Evolutionary conservation across 257 asterid species (phyloP), one percentile per base, ranked within the genome.

Genomic region (Ligustrum vulgare): DNA sequence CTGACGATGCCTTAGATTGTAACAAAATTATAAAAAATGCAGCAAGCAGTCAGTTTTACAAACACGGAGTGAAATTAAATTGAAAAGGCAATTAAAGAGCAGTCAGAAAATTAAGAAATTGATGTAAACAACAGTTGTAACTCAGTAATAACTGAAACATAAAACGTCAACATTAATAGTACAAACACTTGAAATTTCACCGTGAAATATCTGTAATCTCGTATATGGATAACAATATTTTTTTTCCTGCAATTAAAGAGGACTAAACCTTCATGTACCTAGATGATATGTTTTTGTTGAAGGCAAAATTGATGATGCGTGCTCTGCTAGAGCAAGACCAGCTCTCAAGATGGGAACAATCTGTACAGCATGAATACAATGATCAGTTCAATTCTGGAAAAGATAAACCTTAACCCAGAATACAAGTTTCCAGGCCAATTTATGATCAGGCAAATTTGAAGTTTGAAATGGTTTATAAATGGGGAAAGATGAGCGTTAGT

Each of bases 291-390:
- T 95, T 70, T 84, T 93, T 70, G 89, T 89, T 20, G 97, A 90
- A 1, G 99, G 97, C 78, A 95, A 86, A 84, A 95, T 73, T 75
- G 96, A 88, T 66, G 97, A 76, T 73, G 97, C 98, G 77, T 92
- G 89, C 84, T 95, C 99, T 12, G 99, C 97, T 82, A 95, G 89
- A 73, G 97, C 99, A 79, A 95, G 96, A 74, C 99, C 99, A 76
- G 98, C 99, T 83, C 99, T 93, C 94, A 95, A 81, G 80, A 95
- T 91, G 75, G 99, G 99, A 82, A 95, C 86, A 79, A 95, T 81
- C 99, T 95, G 93, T 75, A 85, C 73, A 78, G 69, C 64, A 83
- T 63, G 56, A 78, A 0, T 12, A 49, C 33, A 58, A 63, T 20
- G 34, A 75, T 77, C 37, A 76, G 71, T 25, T 37, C 65, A 67